These are phyloP conservation scores for Lasiosphaeria miniovina DNA, from an alignment of 495 filamentous ascomycete species.

Conservation along the genomic window DNA sequence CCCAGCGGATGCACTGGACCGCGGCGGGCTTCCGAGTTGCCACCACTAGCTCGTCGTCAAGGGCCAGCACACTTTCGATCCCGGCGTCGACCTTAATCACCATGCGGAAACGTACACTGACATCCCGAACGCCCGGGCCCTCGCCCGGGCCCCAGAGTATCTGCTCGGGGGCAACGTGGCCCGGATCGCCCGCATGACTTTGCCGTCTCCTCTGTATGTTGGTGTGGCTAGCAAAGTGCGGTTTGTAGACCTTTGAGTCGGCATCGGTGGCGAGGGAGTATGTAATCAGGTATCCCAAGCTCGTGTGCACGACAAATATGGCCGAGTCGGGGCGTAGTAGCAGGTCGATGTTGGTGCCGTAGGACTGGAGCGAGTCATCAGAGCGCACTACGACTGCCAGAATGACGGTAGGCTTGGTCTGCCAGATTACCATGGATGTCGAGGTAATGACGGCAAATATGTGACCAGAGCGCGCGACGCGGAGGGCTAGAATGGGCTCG, in stretches of 20 bases:
- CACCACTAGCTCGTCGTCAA: constrained; percentile 91
- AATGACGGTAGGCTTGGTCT: constrained; percentile 91
- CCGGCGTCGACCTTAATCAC: constrained; percentile 98
- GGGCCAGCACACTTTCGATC: constrained; percentile 78
- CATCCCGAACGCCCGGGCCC: constrained; percentile 76
- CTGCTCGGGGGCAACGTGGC: constrained; percentile 49
- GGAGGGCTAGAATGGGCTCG: constrained; percentile 68
- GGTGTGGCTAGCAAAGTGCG: constrained; percentile 64
- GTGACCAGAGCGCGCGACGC: constrained; percentile 75
- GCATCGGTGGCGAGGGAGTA: constrained; percentile 89
- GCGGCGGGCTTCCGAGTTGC: constrained; percentile 91
- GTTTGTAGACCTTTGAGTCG: constrained; percentile 77
- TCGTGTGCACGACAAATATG: constrained; percentile 89
- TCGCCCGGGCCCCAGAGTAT: constrained; percentile 64
- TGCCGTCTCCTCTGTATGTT: constrained; percentile 68
- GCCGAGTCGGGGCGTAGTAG: constrained; percentile 87
- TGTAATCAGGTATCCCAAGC: constrained; percentile 84
- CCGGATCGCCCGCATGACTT: constrained; percentile 62
- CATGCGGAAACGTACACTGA: constrained; percentile 91
- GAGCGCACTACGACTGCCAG: constrained; percentile 84
- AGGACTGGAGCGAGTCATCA: constrained; percentile 68
- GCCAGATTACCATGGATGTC: constrained; percentile 85
- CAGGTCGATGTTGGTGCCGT: constrained; percentile 80
- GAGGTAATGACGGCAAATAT: constrained; percentile 86
- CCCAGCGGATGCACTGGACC: constrained; percentile 95